A percentile compares a stretch with the other conserved stretches of the same genome.
Conservation (phyloP, 495 filamentous ascomycete genomes). For the Opeltia flavorubescens region DNA sequence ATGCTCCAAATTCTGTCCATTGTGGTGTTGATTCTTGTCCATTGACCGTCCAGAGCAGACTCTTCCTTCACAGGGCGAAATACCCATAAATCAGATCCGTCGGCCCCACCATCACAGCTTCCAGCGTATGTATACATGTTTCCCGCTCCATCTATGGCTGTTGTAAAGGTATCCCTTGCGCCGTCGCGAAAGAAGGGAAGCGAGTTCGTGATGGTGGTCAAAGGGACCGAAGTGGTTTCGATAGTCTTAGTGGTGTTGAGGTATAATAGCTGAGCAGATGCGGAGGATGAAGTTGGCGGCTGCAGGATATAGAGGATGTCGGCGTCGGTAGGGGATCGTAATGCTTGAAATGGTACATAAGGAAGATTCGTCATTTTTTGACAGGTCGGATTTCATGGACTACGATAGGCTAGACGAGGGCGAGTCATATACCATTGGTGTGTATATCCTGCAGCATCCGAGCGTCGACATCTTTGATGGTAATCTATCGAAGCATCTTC, state of each 20-base stretch:
- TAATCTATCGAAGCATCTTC: no score
- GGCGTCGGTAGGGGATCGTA: not conserved
- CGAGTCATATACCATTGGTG: not conserved
- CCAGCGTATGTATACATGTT: slow-evolving; percentile 57
- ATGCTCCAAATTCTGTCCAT: slow-evolving; percentile 16
- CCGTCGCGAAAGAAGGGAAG: slow-evolving; percentile 48
- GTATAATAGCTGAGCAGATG: slow-evolving; percentile 38
- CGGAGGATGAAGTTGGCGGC: slow-evolving; percentile 26
- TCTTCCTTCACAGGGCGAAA: slow-evolving; percentile 30
- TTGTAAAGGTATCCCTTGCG: slow-evolving; percentile 38
- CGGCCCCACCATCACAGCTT: slow-evolving; percentile 37
- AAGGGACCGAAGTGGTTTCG: slow-evolving; percentile 32
- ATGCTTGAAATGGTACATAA: not conserved
- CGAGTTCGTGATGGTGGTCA: slow-evolving; percentile 41
- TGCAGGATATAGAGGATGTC: slow-evolving; percentile 45
- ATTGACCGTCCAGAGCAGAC: slow-evolving; percentile 38
- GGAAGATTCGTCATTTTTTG: not conserved
- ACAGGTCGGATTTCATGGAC: not conserved
- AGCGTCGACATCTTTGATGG: no score
- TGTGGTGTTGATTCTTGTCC: slow-evolving; percentile 27
- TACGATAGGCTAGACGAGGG: not conserved
- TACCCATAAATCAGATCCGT: slow-evolving; percentile 38
- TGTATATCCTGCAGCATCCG: no score
- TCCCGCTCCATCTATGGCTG: slow-evolving; percentile 50
- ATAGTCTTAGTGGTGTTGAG: slow-evolving; percentile 49